Conservation (phyloP, 2,329 filamentous ascomycete genomes). For the Venturiaceae sp. region DNA sequence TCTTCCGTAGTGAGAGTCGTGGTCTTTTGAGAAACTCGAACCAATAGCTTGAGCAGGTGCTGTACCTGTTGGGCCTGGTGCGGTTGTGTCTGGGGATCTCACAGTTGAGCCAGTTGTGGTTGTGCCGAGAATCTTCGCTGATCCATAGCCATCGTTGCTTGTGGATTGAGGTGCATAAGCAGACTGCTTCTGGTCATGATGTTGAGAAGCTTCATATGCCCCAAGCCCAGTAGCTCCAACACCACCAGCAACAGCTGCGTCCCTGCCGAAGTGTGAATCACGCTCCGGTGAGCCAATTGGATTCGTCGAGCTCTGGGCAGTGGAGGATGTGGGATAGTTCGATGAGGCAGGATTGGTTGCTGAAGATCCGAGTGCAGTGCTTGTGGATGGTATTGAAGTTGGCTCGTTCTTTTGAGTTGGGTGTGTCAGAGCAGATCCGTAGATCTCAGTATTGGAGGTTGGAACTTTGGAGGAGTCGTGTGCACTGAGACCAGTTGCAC, state of each 20-base stretch:
- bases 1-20: neutral
- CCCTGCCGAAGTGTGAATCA: conserved; percentile 1
- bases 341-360: neutral
- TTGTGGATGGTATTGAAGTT: too few relatives aligned
- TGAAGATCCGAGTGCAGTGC: neutral
- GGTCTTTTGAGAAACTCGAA: neutral
- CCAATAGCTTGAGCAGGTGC: neutral
- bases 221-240: neutral
- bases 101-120: neutral
- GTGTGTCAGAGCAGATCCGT: neutral
- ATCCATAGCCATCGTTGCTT: neutral
- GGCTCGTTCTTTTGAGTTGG: neutral
- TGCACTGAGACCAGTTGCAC: neutral
- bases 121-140: neutral
- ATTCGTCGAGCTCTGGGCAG: neutral
- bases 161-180: neutral
- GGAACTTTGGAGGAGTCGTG: neutral
- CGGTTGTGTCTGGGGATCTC: neutral
- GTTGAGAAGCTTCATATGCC: neutral
- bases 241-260: conserved; percentile 1
- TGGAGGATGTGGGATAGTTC: neutral
- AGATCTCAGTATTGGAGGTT: neutral
- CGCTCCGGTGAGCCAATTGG: neutral
- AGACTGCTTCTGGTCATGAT: neutral
- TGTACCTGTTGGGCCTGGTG: neutral